phyloP scores from a whole-genome alignment of 169 alveolate genomes.

The Plasmodium ovale region DNA sequence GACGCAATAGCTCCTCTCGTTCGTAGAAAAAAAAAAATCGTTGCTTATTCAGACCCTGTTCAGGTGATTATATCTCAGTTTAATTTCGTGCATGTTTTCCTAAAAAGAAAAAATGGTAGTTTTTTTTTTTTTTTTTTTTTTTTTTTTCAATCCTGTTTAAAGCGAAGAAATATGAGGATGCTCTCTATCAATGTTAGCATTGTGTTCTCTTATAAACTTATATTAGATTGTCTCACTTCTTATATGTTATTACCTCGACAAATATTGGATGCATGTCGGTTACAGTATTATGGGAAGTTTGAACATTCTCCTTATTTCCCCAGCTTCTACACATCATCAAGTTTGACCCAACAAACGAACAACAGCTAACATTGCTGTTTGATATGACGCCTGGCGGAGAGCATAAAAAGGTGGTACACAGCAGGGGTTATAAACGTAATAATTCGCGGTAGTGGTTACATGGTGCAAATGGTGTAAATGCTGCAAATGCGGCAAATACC shows the following conservation, averaged over 20 bases:
- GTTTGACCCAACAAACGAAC: conserved; percentile 32
- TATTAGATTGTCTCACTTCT: too few relatives aligned
- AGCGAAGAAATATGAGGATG: too few relatives aligned
- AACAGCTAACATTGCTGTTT: conserved; percentile 11
- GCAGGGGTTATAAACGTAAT: too few relatives aligned
- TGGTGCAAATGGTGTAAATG: too few relatives aligned
- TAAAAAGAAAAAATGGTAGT: conserved; percentile 10
- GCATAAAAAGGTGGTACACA: too few relatives aligned
- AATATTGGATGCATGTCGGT: conserved; percentile 12
- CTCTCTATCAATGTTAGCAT: not conserved
- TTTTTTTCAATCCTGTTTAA: conserved; percentile 9
- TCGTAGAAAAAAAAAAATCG: too few relatives aligned
- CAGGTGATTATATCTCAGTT: conserved; percentile 34
- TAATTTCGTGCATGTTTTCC: conserved; percentile 48
- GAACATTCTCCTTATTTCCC: not conserved
- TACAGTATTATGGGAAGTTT: conserved; percentile 1
- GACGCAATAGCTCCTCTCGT: too few relatives aligned
- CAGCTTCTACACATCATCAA: not conserved
- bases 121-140: conserved; percentile 12
- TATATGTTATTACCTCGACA: conserved; percentile 40
- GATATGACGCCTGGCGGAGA: conserved; percentile 15
- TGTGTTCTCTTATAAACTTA: too few relatives aligned
- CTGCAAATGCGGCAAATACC: too few relatives aligned
- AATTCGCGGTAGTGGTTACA: too few relatives aligned
- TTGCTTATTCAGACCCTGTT: not conserved